Base-by-base conservation (phyloP, 2,329 filamentous ascomycete genomes). In the Aspergillus caelatus region DNA sequence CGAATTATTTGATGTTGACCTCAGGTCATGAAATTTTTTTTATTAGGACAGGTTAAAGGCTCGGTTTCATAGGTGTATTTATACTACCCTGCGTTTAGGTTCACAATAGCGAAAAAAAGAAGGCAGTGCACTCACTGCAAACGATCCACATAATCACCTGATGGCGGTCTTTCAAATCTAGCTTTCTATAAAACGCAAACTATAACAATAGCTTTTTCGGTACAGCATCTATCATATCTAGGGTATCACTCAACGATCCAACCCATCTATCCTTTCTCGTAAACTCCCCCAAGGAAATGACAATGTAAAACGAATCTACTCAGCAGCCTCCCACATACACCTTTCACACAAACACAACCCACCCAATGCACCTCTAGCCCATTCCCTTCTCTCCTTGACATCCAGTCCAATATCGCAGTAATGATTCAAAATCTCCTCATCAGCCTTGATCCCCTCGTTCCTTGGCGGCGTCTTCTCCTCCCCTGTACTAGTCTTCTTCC, bases 351-450 rank as follows among this genome's bases (percentile, higher is more conserved):
- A 89, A 80, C 95, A 99, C 78, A 88, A 88, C 0, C 95, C 95
- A 0, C 95, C 95, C 58, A 99, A 82, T 63, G 93, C 94, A 6
- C 94, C 95, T 54, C 84, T 83, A 5, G 94, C 92, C 93, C 94
- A 97, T 72, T 96, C 94, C 65, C 95, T 87, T 62, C 95, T 86
- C 74, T 95, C 87, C 68, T 89, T 86, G 2, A 97, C 93, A 0
- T 87, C 84, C 63, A 98, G 76, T 23, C 87, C 84, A 59, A 97
- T 85, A 79, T 98, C 95, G 76, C 94, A 97, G 77, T 99, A 99
- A 79, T 98, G 94, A 75, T 93, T 96, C 66, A 96, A 78, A 52
- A 98, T 88, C 81, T 99, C 94, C 65, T 96, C 89, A 6, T 91
- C 94, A 58, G 87, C 86, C 71, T 83, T 87, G 69, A 98, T 88